Conservation (phyloP, 1,284 basidiomycete species). For the Singerocomus rubriflavus region DNA sequence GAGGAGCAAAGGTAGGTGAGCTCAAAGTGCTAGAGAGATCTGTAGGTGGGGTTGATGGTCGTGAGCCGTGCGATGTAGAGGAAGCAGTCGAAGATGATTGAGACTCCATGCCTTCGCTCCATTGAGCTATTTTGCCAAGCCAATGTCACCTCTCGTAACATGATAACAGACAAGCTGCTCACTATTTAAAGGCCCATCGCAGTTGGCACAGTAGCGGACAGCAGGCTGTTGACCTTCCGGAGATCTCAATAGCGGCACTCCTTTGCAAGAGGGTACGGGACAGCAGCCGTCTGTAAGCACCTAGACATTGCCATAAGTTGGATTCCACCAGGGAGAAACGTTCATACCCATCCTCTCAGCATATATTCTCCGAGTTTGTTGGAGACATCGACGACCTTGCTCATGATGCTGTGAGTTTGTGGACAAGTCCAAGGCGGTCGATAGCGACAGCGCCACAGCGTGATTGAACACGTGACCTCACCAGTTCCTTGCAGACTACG, state of each 20-base stretch:
- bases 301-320: slow-evolving; percentile 36
- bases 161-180: slow-evolving; percentile 14
- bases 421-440: neutral
- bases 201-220: slow-evolving; percentile 59
- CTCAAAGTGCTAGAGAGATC: slow-evolving; percentile 59
- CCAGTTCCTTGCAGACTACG: neutral
- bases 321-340: neutral
- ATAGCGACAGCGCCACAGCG: neutral
- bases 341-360: slow-evolving; percentile 71
- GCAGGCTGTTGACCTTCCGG: slow-evolving; percentile 49
- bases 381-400: slow-evolving; percentile 54
- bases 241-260: slow-evolving; percentile 65
- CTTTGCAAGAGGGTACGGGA: slow-evolving; percentile 48
- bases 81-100: slow-evolving; percentile 45
- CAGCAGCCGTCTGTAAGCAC: slow-evolving; percentile 66
- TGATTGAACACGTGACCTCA: slow-evolving; percentile 24
- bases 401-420: slow-evolving; percentile 38
- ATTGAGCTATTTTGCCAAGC: slow-evolving; percentile 22
- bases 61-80: slow-evolving; percentile 50
- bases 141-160: slow-evolving; percentile 3
- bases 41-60: slow-evolving; percentile 70
- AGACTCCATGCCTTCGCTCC: slow-evolving; percentile 24
- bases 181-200: slow-evolving; percentile 43
- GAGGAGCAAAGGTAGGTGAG: slow-evolving; percentile 59
- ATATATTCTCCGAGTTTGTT: slow-evolving; percentile 64